phyloP scores from a whole-genome alignment of 164 flowering plant genomes.

The Chimonanthus salicifolius region DNA sequence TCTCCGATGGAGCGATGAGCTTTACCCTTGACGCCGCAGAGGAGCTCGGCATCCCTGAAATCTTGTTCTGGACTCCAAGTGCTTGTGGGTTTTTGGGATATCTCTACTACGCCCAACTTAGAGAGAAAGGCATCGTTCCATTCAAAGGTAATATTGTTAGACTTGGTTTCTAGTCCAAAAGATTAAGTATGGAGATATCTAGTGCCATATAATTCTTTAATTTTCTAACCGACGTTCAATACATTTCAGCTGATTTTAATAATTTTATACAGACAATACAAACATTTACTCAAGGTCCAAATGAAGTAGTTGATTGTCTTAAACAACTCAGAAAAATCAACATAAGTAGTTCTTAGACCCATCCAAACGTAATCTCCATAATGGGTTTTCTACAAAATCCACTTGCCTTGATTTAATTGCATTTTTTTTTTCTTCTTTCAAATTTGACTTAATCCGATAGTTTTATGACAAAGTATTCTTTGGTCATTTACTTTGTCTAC shows the following conservation, averaged over 20 bases:
- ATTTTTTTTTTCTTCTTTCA: too few relatives aligned
- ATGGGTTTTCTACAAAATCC: background rate
- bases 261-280: background rate
- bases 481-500: too few relatives aligned
- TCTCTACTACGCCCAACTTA: background rate
- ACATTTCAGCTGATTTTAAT: too few relatives aligned
- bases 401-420: background rate
- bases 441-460: background rate
- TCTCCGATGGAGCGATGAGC: conserved; percentile 10
- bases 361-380: background rate
- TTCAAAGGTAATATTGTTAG: conserved; percentile 8
- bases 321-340: background rate
- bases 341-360: background rate
- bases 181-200: too few relatives aligned
- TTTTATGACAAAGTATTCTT: too few relatives aligned
- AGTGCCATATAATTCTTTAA: too few relatives aligned
- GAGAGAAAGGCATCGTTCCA: conserved; percentile 6
- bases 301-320: background rate
- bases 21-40: conserved; percentile 8
- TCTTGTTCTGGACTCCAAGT: conserved; percentile 11
- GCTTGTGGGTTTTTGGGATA: conserved; percentile 9
- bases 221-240: background rate
- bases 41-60: conserved; percentile 9
- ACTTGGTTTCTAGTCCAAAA: too few relatives aligned
- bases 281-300: background rate